Evolutionary conservation across 1,284 basidiomycete species (phyloP).

Genomic region (Ustilago esculenta): DNA sequence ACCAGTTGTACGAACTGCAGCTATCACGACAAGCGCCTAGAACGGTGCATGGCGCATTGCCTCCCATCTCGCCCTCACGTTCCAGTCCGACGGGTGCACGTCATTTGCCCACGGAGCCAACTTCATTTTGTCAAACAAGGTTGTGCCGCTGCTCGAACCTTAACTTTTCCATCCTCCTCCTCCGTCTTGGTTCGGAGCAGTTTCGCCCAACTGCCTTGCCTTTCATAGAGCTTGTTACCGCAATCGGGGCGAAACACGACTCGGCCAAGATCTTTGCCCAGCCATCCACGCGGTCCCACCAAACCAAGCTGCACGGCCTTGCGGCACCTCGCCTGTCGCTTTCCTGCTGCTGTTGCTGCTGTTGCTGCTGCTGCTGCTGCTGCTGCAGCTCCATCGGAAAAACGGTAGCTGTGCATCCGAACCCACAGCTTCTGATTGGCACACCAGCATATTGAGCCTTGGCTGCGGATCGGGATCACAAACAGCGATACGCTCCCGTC

Average conservation of each 20-base stretch:
- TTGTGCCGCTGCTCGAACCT: conserved; percentile 32
- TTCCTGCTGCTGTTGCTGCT: no score
- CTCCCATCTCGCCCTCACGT: not conserved
- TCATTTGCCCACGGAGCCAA: conserved; percentile 12
- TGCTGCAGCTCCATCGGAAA: no score
- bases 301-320: conserved; percentile 1
- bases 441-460: no score
- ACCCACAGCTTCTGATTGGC: no score
- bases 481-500: no score
- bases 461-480: no score
- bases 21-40: conserved; percentile 19
- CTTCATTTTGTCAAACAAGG: conserved; percentile 38
- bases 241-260: conserved; percentile 2
- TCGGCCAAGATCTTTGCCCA: not conserved
- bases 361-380: no score
- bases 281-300: conserved; percentile 21
- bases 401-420: no score
- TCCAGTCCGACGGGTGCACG: conserved; percentile 31
- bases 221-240: conserved; percentile 1
- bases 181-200: conserved; percentile 1
- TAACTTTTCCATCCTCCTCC: conserved; percentile 6
- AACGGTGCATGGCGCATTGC: not conserved
- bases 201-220: not conserved
- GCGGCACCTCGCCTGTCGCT: no score
- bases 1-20: conserved; percentile 2